Evolutionary conservation across 2,329 filamentous ascomycete genomes (phyloP), one percentile per base, ranked within the genome.

Genomic region (Biscogniauxia sp.): DNA sequence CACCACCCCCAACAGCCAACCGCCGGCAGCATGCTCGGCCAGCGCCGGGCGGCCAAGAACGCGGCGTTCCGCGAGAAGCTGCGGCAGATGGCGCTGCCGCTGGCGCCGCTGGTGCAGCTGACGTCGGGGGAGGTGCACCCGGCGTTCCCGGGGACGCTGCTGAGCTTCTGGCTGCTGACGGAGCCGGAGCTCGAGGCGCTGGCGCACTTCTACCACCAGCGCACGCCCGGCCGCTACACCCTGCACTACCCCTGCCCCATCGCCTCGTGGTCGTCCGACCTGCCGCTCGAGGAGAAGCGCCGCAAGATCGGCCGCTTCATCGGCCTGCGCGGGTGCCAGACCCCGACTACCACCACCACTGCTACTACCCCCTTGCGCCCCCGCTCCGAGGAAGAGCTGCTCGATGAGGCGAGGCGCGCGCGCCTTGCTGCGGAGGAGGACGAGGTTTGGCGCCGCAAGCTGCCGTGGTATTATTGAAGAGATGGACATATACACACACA

Each of bases 151-250:
- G 69, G 71, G 20, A 90, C 85, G 3, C 79, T 92, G 58, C 84
- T 93, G 53, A 82, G 84, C 71, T 91, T 90, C 76, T 91, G 88
- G 82, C 85, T 92, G 32, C 82, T 93, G 45, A 92, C 88, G 17
- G 87, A 90, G 72, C 76, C 76, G 28, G 81, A 93, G 75, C 85
- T 92, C 58, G 89, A 93, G 76, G 78, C 79, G 57, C 81, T 93
- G 50, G 89, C 89, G 2, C 78, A 82, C 66, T 91, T 89, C 76
- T 93, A 92, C 78, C 88, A 90, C 76, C 90, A 93, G 77, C 81
- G 81, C 60, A 84, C 81, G 0, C 85, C 84, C 0, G 78, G 78
- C 61, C 70, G 73, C n/a, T 85, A 80, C 77, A 82, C 82, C 2
- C 66, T 73, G 55, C 79, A 83, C 62, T 93, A 93, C 72, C 90